phyloP scores from a whole-genome alignment of 495 filamentous ascomycete species.

The Thermothielavioides terrestris region DNA sequence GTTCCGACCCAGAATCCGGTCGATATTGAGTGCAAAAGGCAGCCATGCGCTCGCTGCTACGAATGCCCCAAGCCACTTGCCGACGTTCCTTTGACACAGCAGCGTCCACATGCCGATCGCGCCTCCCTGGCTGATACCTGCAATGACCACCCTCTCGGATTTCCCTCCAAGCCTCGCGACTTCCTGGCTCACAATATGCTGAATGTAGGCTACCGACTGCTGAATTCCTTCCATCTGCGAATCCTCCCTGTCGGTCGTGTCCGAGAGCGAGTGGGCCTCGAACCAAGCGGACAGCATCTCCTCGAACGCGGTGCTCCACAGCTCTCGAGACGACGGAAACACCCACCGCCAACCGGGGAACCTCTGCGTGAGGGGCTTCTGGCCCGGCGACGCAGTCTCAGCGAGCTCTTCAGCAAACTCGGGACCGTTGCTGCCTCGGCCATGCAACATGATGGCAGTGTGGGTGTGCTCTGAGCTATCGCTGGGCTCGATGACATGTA shows the following conservation, averaged over 20 bases:
- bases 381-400: constrained; percentile 12
- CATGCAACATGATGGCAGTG: constrained; percentile 49
- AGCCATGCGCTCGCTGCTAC: constrained; percentile 48
- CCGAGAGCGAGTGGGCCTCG: constrained; percentile 24
- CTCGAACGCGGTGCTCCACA: constrained; percentile 31
- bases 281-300: constrained; percentile 31
- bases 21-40: constrained; percentile 29
- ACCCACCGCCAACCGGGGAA: constrained; percentile 22
- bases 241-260: constrained; percentile 21
- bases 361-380: constrained; percentile 12
- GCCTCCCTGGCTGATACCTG: constrained; percentile 48
- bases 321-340: constrained; percentile 36
- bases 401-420: constrained; percentile 46
- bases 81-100: constrained; percentile 17
- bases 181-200: constrained; percentile 1
- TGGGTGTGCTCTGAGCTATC: constrained; percentile 37
- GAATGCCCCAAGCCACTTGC: constrained; percentile 24
- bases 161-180: not conserved
- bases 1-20: not conserved
- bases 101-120: constrained; percentile 36
- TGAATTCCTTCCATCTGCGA: constrained; percentile 35
- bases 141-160: constrained; percentile 25
- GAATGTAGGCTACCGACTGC: constrained; percentile 26
- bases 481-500: constrained; percentile 21
- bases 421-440: constrained; percentile 41